A percentile compares a stretch with the other conserved stretches of the same genome.
phyloP scores from a whole-genome alignment of 495 filamentous ascomycete genomes.

The Aspergillus steynii region DNA sequence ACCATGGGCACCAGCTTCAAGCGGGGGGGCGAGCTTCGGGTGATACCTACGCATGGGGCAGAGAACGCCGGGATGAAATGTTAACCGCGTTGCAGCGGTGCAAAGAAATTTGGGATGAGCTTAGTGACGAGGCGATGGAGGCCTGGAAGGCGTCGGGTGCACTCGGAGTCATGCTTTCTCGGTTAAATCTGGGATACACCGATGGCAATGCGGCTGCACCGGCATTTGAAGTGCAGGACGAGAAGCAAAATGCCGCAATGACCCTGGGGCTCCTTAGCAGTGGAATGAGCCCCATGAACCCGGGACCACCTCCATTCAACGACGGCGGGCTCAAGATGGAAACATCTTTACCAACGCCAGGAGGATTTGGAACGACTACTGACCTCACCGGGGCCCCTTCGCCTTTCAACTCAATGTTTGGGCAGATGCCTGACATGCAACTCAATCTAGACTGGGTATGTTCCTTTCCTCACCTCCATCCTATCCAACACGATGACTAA shows the following conservation, averaged over 20 bases:
- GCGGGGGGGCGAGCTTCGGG: slow-evolving; percentile 42
- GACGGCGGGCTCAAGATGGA: slow-evolving; percentile 39
- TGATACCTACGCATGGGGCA: slow-evolving; percentile 65
- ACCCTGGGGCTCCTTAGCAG: slow-evolving; percentile 77
- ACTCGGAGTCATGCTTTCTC: slow-evolving; percentile 75
- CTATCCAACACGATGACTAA: slow-evolving; percentile 17
- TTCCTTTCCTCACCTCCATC: slow-evolving; percentile 4
- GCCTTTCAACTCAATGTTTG: slow-evolving; percentile 57
- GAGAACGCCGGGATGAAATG: slow-evolving; percentile 74
- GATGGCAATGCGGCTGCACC: slow-evolving; percentile 26
- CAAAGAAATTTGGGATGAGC: slow-evolving; percentile 73
- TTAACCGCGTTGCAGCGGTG: slow-evolving; percentile 68
- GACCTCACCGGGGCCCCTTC: slow-evolving; percentile 46
- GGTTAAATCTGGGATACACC: slow-evolving; percentile 54
- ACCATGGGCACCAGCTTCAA: slow-evolving; percentile 39
- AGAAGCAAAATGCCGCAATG: slow-evolving; percentile 70
- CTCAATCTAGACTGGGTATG: slow-evolving; percentile 79
- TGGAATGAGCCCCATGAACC: slow-evolving; percentile 63
- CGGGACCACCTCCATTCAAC: slow-evolving; percentile 34
- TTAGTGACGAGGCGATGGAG: slow-evolving; percentile 77
- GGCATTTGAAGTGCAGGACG: slow-evolving; percentile 39
- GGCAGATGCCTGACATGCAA: slow-evolving; percentile 62
- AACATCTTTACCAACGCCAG: slow-evolving; percentile 28
- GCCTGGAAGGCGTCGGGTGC: slow-evolving; percentile 81
- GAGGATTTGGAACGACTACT: slow-evolving; percentile 36